Base-by-base conservation (phyloP, 2,329 filamentous ascomycete species). In the Escovopsis sp. region DNA sequence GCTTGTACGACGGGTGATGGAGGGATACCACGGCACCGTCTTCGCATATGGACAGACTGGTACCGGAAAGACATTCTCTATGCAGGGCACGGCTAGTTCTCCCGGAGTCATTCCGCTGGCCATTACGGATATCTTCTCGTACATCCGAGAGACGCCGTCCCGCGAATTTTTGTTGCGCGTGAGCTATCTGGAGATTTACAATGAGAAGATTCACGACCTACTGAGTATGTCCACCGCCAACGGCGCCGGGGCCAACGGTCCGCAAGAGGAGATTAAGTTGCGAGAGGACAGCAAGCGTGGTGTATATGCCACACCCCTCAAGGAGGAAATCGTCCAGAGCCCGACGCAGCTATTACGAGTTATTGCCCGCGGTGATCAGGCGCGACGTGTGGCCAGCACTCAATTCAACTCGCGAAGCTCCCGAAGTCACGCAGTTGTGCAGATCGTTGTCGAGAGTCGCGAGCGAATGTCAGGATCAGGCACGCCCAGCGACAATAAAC, bases 21-120 rank as follows among this genome's bases (percentile, higher is more conserved):
- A 98, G 63, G 90, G 90, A 29, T 98, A 96, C 55, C 88, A 96
- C 51, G 90, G 88, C 39, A 98, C 90, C 1, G 90, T 98, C 17
- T 96, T 98, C 55, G 88, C 88, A 14, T 98, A 98, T 55, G 90
- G 90, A 52, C 96, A 96, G 87, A 98, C 90, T 4, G 90, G 90
- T 42, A 96, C 90, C 1, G 90, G 90, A 46, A 98, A 98, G 63
- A 98, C 90, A 1, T 98, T 96, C 56, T 96, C 88, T 27, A 98
- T 98, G 90, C 90, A 98, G 63, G 90, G 90, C 47, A 98, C 90
- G 10, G 86, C 87, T 31, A 84, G 83, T 3, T 93, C 86, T 27
- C 90, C 90, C 1, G 90, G 90, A 61, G 90, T 98, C 19, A 98
- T 98, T 37, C 90, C 90, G 6, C 67, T 96, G 27, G 90, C 90